Base-by-base conservation (phyloP, 2,329 filamentous ascomycete species). In the Escovopsis sp. region DNA sequence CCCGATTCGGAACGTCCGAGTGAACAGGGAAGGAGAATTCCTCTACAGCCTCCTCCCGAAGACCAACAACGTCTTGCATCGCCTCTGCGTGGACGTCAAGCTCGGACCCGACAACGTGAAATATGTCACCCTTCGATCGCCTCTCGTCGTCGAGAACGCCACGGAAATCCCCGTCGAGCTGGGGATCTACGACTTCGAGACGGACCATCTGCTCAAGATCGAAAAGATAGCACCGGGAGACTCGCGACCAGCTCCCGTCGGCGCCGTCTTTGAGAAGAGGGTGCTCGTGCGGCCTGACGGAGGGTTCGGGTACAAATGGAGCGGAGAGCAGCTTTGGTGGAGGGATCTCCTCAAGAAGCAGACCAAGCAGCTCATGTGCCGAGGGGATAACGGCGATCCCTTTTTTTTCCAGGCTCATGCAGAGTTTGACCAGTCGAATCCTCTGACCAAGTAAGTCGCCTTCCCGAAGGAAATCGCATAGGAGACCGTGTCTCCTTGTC, bases 381-480 rank as follows among this genome's bases (percentile, higher is more conserved):
- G 80, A 46, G 85, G 85, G 12, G 88, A 94, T 47, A 76, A 76
- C 42, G 82, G 79, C 31, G 82, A 92, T 31, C 83, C 86, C 0
- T 98, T 98, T 58, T 96, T 93, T 58, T 98, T 98, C 62, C 90
- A 96, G 56, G 77, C 93, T 56, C 83, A 94, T 52, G 81, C 90
- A 3, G 75, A 73, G 4, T 94, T 76, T 52, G 83, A 94, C 53
- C 79, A 74, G 55, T 76, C 80, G 33, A 86, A 92, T 46, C 86
- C 90, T 3, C 62, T 93, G 39, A 81, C 80, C 2, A 77, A 68
- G 69, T 79, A 62, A 57, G 67, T 57, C 4, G 9, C 21, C 21
- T 25, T 25, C 11, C 21, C 21, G 3, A 8, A 9, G 8, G 21
- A 10, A 25, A 25, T 9, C 9, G 7, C 21, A 25, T 25, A 9